phyloP scores from a whole-genome alignment of 768 basidiomycete genomes.

The Lentinus tigrinus region DNA sequence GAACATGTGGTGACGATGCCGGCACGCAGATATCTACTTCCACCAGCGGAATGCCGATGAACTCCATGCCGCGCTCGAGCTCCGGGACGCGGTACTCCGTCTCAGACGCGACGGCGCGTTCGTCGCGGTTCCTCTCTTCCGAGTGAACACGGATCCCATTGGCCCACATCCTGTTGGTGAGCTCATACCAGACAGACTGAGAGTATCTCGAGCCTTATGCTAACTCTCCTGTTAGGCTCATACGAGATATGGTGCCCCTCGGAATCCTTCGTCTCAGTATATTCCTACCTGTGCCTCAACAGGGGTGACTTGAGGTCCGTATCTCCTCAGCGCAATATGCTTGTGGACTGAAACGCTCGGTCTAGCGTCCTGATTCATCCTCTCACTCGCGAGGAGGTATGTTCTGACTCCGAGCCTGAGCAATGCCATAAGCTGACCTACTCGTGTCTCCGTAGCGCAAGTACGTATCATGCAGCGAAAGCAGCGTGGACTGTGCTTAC shows the following conservation, averaged over 20 bases:
- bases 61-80: slow-evolving; percentile 61
- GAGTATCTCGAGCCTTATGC: neutral
- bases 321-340: no score
- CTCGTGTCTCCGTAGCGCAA: slow-evolving; percentile 38
- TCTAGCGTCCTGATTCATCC: slow-evolving; percentile 75
- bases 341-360: neutral
- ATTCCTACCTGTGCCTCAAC: slow-evolving; percentile 70
- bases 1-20: neutral
- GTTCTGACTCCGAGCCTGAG: slow-evolving; percentile 28
- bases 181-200: slow-evolving; percentile 19
- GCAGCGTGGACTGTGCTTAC: neutral
- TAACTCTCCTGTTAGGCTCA: slow-evolving; percentile 47
- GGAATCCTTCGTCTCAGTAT: slow-evolving; percentile 73
- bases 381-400: slow-evolving; percentile 65
- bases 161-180: slow-evolving; percentile 77
- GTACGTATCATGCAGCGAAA: slow-evolving; percentile 34
- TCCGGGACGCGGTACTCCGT: slow-evolving; percentile 70
- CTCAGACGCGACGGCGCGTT: slow-evolving; percentile 76
- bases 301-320: slow-evolving; percentile 65
- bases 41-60: slow-evolving; percentile 63
- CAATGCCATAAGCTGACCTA: neutral
- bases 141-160: slow-evolving; percentile 66
- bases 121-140: slow-evolving; percentile 72
- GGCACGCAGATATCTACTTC: slow-evolving; percentile 72
- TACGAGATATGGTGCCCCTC: slow-evolving; percentile 82